phyloP scores from a whole-genome alignment of 208 protist genomes.

The Trypanosoma brucei region DNA sequence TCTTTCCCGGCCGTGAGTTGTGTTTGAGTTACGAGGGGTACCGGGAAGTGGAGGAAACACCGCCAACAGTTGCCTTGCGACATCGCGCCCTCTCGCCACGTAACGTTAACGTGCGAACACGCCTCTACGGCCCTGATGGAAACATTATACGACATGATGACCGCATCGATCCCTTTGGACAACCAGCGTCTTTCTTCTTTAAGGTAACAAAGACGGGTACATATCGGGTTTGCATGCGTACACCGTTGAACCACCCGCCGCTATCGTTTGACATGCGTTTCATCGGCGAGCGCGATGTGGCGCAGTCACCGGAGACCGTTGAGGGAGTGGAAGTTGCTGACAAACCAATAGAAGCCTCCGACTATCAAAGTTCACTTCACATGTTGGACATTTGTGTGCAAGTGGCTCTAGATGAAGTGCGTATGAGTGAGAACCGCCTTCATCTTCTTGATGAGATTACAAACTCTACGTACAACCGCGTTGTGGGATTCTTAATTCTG shows the following conservation, averaged over 20 bases:
- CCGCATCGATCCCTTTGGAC: constrained; percentile 40
- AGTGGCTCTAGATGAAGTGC: constrained; percentile 56
- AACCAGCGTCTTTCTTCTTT: constrained; percentile 49
- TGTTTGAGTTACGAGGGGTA: constrained; percentile 63
- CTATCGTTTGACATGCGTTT: constrained; percentile 66
- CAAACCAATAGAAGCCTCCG: constrained; percentile 50
- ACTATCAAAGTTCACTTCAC: constrained; percentile 49
- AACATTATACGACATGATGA: constrained; percentile 24
- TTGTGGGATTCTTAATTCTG: constrained; percentile 38
- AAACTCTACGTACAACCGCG: constrained; percentile 38
- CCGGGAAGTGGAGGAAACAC: constrained; percentile 52
- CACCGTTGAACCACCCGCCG: constrained; percentile 44
- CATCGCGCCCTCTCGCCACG: constrained; percentile 61
- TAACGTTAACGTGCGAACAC: constrained; percentile 37
- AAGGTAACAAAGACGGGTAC: constrained; percentile 51
- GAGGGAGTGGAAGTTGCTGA: constrained; percentile 55
- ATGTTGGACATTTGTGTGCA: constrained; percentile 64
- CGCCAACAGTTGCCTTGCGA: constrained; percentile 46
- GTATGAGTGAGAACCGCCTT: constrained; percentile 49
- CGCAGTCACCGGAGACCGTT: constrained; percentile 40
- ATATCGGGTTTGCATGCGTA: constrained; percentile 64
- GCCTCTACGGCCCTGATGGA: constrained; percentile 44
- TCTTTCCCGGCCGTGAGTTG: constrained; percentile 57
- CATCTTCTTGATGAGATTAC: constrained; percentile 48
- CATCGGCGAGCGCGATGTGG: constrained; percentile 49